Evolutionary conservation across 306 rosid genomes (phyloP), one percentile per base, ranked within the genome.

Genomic region (Luffa acutangula): DNA sequence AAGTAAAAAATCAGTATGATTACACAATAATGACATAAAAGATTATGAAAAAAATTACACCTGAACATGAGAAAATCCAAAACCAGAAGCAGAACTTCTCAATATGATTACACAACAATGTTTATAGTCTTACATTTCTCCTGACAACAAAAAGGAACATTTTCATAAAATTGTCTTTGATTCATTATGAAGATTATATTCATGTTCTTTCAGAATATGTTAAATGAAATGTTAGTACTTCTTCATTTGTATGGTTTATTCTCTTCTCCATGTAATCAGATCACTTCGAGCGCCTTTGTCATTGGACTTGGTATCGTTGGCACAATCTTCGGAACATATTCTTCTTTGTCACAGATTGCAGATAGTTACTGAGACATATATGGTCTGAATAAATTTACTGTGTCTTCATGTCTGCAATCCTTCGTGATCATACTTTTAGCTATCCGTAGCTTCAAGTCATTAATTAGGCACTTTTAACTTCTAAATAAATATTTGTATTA

Each of bases 241-340:
- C 3, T 41, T 39, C 49, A 15, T 39, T 41, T 67, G 51, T 41
- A 15, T 67, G 51, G 6, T 41, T 67, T 67, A 2, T 46, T 45
- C 57, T 11, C 20, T 70, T 43, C 11, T 46, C 42, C 37, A 6
- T 73, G 60, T 12, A 31, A 67, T 67, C 51, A 92, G 97, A 80
- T 92, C 65, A 77, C 59, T 66, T 76, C 84, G 4, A 87, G 92
- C 63, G 39, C 76, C 46, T 58, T 80, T 17, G 78, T 89, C 48
- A 83, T 82, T 37, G 86, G 53, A 33, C 21, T 83, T 58, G 97
- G 97, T 70, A 21, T 90, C 25, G 36, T 66, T 14, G 25, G 88
- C 63, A 91, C 87, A 56, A 43, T 53, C 39, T 69, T 90, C 49
- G 97, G 96, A 79, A 88, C 92, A 60, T 90, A 90, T 83, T 89